A percentile compares a stretch with the other conserved stretches of the same genome.
Evolutionary conservation across 2,329 filamentous ascomycete species (phyloP).

Genomic region (Pseudogymnoascus sp.): DNA sequence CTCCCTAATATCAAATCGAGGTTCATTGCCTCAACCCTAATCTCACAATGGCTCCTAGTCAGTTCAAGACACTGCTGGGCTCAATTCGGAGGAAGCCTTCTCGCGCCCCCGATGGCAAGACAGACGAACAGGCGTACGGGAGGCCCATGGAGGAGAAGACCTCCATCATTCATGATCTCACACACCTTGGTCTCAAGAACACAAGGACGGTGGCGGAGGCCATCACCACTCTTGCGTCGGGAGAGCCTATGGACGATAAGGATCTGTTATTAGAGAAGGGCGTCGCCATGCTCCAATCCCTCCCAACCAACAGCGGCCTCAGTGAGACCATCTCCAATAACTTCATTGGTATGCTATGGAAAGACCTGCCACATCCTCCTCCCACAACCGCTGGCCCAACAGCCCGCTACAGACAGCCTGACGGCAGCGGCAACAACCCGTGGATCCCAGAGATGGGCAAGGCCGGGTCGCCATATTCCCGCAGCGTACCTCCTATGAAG

Average conservation of each 20-base stretch:
- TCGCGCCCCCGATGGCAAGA: conserved; percentile 42
- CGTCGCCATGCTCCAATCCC: conserved; percentile 44
- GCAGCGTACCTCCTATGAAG: conserved; percentile 41
- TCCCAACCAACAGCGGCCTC: conserved; percentile 46
- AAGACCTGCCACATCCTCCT: conserved; percentile 47
- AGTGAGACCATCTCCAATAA: conserved; percentile 41
- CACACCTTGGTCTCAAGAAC: conserved; percentile 36
- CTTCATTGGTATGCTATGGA: conserved; percentile 48
- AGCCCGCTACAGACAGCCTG: conserved; percentile 38
- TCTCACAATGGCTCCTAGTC: conserved; percentile 25
- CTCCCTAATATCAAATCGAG: neutral
- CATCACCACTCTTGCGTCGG: conserved; percentile 37
- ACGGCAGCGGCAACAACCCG: conserved; percentile 42
- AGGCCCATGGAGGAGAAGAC: conserved; percentile 34
- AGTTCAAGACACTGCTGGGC: conserved; percentile 39
- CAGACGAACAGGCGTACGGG: conserved; percentile 33
- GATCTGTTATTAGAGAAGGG: conserved; percentile 44
- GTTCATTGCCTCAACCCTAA: neutral
- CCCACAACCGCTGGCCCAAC: conserved; percentile 41
- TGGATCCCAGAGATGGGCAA: conserved; percentile 48
- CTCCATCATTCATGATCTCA: conserved; percentile 35
- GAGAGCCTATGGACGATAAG: conserved; percentile 43
- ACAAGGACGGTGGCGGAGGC: conserved; percentile 35
- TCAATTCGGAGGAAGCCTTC: conserved; percentile 42
- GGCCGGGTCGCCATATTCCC: conserved; percentile 41